Evolutionary conservation across 2,329 filamentous ascomycete genomes (phyloP), one percentile per base, ranked within the genome.

Genomic region (Simplicillium sp.): DNA sequence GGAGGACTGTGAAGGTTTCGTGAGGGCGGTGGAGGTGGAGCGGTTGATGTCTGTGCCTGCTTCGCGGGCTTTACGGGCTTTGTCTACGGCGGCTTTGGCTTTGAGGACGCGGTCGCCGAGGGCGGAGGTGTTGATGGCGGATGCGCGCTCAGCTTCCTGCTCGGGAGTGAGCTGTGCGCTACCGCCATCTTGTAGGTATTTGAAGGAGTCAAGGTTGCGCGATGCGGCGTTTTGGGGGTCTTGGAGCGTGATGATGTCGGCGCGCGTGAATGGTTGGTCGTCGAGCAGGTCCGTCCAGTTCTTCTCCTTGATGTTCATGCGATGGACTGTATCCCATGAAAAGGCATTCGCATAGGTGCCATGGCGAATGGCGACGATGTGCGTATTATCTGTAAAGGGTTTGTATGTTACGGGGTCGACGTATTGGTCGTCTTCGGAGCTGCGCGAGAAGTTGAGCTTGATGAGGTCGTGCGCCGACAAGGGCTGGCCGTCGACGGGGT

Each of bases 321-420:
- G 77, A 63, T 97, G 87, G 31, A 98, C 79, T 2, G 94, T 98
- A 55, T 98, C 94, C 77, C 84, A 96, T 1, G 89, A 82, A 58
- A 97, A 98, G 4, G 95, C 92, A 62, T 98, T 98, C 38, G 90
- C 90, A 43, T 89, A 90, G 41, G 73, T 84, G 41, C 77, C 79
- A 61, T 84, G 80, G 43, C 80, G 75, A 47, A 98, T 72, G 13
- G 89, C 90, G 36, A 97, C 87, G 44, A 98, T 87, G 61, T 97
- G 92, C 4, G 92, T 97, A 62, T 97, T 97, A 60, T 98, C 88
- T 36, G 92, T 98, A 55, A 98, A 87, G 34, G 94, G 85, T 62
- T 98, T 98, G 71, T 86, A 97, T 1, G 89, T 96, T 36, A 98
- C 90, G 0, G 92, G 94, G 54, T 98, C 92, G 47, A 97, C 87